phyloP scores from a whole-genome alignment of 495 filamentous ascomycete genomes.

The Penicillium coffeae region DNA sequence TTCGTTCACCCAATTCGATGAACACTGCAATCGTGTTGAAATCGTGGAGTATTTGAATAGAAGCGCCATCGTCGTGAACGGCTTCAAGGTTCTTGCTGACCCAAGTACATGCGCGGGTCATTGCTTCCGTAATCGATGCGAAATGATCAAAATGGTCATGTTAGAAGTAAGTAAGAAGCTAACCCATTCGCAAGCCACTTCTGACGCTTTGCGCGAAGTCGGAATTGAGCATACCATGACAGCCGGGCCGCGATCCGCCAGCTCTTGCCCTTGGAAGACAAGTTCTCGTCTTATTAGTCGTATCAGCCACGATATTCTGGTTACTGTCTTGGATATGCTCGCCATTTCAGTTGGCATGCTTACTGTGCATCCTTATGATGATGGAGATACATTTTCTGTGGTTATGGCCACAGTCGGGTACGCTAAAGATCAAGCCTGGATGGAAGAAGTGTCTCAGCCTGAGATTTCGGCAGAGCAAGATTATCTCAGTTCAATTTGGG shows the following conservation, averaged over 20 bases:
- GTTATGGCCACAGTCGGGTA: background rate
- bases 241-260: background rate
- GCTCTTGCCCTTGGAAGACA: background rate
- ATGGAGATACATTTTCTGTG: background rate
- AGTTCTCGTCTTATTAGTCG: background rate
- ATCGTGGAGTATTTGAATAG: too few species aligned
- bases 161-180: background rate
- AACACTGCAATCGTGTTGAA: too few species aligned
- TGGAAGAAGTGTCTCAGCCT: background rate
- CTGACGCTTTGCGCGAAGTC: background rate
- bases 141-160: background rate
- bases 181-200: background rate
- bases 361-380: background rate
- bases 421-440: background rate
- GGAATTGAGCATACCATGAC: background rate
- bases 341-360: background rate
- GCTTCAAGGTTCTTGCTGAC: background rate
- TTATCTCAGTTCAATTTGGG: background rate
- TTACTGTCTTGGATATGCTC: background rate
- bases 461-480: background rate
- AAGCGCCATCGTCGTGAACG: too few species aligned
- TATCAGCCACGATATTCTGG: background rate
- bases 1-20: background rate
- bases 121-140: background rate
- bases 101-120: background rate